Conservation (phyloP, 345 rosid genomes). For the Populus deltoides region DNA sequence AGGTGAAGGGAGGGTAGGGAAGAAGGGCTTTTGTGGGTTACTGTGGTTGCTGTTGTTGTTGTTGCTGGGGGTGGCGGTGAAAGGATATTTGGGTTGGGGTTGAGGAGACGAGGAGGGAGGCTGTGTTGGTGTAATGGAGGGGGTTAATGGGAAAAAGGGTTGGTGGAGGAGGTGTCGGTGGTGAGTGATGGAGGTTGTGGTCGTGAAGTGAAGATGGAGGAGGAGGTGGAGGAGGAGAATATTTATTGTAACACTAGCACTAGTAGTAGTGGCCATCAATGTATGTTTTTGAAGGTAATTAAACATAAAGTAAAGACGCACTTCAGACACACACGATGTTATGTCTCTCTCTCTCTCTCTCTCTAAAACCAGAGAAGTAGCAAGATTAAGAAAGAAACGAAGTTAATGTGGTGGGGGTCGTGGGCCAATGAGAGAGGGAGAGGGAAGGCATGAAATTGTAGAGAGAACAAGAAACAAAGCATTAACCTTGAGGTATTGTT, state of each 20-base stretch:
- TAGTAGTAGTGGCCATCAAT: background rate
- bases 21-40: slow-evolving; percentile 17
- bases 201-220: background rate
- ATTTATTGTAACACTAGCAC: background rate
- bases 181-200: background rate
- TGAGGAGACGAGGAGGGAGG: slow-evolving; percentile 17
- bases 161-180: slow-evolving; percentile 29
- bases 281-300: background rate
- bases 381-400: background rate
- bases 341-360: background rate
- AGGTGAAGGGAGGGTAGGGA: slow-evolving; percentile 10
- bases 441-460: background rate
- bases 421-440: background rate
- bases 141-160: slow-evolving; percentile 16
- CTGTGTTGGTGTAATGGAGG: slow-evolving; percentile 5
- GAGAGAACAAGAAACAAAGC: too few species aligned
- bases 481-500: too few species aligned
- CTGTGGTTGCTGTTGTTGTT: background rate
- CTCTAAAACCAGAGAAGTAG: background rate
- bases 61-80: slow-evolving; percentile 6
- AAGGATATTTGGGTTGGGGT: slow-evolving; percentile 22
- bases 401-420: background rate
- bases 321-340: too few species aligned
- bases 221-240: background rate
- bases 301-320: background rate